Evolutionary conservation across 176 grass and related monocot species (phyloP), one percentile per base, ranked within the genome.

Genomic region (Oryza meyeriana): DNA sequence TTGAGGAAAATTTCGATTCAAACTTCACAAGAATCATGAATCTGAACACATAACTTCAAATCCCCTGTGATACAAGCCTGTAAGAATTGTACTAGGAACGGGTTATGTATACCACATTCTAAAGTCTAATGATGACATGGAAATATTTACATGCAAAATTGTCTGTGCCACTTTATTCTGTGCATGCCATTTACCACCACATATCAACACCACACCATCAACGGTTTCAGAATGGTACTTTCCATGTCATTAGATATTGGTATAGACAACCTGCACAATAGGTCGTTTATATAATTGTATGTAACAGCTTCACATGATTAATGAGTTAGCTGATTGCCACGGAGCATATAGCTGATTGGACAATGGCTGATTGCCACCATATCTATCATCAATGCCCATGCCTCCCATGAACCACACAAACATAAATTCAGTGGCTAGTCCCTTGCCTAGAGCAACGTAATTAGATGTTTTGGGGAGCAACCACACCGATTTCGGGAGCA

Each of bases 391-490:
- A 26, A 57, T 4, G 3, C 16, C 62, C 41, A 34, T 74, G 8
- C 22, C 40, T 34, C 71, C 14, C 41, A 38, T 31, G 30, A 14
- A 10, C 33, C 47, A 5, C 35, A 41, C 16, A 42, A 65, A 65
- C 11, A 65, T 12, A 74, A 74, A 52, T 65, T 13, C 38, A 64
- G 52, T 47, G 13, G 42, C 28, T 83, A 29, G 80, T 74, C 70
- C 57, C n/a, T 47, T 47, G 5, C 35, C 35, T 17, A 16, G n/a
- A 45, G 1, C 9, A 47, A 14, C 44, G 6, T 42, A 74, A 75
- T 66, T 28, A 0, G 48, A 34, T 40, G 35, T 20, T 66, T 42
- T n/a, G n/a, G n/a, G 32, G 10, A 22, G 22, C 45, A 85, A 18
- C 22, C 16, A 63, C 1, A 75, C 58, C 76, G 12, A 29, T 74